phyloP scores from a whole-genome alignment of 768 basidiomycete species.

The Collybiopsis luxurians region DNA sequence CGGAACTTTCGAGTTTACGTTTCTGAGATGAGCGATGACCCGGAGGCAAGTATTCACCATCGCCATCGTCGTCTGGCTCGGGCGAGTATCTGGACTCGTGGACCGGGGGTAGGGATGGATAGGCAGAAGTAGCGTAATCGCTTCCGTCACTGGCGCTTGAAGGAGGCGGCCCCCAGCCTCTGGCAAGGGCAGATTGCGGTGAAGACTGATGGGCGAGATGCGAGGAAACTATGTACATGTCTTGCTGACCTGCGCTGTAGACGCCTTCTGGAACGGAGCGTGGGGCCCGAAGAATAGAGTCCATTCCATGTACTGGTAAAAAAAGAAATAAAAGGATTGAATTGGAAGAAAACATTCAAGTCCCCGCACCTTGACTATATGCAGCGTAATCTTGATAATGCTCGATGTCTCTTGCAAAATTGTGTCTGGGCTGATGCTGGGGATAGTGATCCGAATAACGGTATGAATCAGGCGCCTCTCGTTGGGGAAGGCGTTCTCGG shows the following conservation, averaged over 20 bases:
- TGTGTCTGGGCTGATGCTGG: background rate
- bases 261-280: background rate
- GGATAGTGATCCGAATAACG: background rate
- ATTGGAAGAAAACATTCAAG: background rate
- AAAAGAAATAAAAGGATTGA: background rate
- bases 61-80: conserved; percentile 22
- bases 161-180: background rate
- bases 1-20: conserved; percentile 20
- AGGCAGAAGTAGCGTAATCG: background rate
- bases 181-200: background rate
- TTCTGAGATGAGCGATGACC: conserved; percentile 21
- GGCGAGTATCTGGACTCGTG: conserved; percentile 8
- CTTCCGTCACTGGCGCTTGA: background rate
- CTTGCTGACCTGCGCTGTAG: background rate
- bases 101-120: background rate
- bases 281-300: background rate
- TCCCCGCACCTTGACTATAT: conserved; percentile 6
- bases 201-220: background rate
- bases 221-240: background rate
- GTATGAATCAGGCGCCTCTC: background rate
- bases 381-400: background rate
- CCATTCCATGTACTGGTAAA: conserved; percentile 1
- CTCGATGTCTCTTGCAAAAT: background rate
- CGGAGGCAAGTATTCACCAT: conserved; percentile 16
- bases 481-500: background rate